Evolutionary conservation across 2,329 filamentous ascomycete genomes (phyloP).

Genomic region (Trichoderma sp.): DNA sequence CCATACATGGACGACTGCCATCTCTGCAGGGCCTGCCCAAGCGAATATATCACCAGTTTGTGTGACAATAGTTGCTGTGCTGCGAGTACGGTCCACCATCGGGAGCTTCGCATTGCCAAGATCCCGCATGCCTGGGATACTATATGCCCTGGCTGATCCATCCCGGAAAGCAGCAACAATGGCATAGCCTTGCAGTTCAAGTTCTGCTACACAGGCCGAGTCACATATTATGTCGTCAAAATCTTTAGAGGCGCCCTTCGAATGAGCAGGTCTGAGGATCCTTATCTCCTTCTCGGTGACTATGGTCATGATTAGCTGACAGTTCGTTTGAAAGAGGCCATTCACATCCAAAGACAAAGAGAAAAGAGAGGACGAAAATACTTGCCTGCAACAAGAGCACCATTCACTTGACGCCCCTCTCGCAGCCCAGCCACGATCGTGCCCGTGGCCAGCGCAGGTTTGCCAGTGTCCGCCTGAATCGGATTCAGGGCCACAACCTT

Average conservation of each 20-base stretch:
- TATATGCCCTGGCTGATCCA: conserved; percentile 73
- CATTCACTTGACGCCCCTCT: conserved; percentile 71
- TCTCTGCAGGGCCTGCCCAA: conserved; percentile 84
- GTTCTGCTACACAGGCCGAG: conserved; percentile 71
- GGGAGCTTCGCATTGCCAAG: conserved; percentile 66
- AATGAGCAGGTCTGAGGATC: conserved; percentile 78
- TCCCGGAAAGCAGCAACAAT: conserved; percentile 84
- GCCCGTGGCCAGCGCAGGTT: conserved; percentile 71
- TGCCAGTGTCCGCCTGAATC: conserved; percentile 74
- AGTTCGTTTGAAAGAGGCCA: background rate
- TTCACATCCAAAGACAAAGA: background rate
- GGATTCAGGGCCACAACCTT: conserved; percentile 73
- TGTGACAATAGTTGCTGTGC: conserved; percentile 67
- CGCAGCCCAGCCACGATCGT: conserved; percentile 71
- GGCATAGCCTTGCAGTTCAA: conserved; percentile 71
- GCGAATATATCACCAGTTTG: conserved; percentile 77
- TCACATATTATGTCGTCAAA: conserved; percentile 85
- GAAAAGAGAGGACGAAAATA: background rate
- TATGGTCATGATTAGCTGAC: conserved; percentile 39
- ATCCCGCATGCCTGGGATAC: conserved; percentile 84
- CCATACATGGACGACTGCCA: conserved; percentile 81
- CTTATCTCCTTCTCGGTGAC: conserved; percentile 69
- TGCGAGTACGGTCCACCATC: conserved; percentile 71
- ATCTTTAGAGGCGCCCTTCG: conserved; percentile 87
- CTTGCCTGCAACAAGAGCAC: conserved; percentile 72